phyloP scores from a whole-genome alignment of 2,329 filamentous ascomycete genomes.

The Podosphaera aphanis region DNA sequence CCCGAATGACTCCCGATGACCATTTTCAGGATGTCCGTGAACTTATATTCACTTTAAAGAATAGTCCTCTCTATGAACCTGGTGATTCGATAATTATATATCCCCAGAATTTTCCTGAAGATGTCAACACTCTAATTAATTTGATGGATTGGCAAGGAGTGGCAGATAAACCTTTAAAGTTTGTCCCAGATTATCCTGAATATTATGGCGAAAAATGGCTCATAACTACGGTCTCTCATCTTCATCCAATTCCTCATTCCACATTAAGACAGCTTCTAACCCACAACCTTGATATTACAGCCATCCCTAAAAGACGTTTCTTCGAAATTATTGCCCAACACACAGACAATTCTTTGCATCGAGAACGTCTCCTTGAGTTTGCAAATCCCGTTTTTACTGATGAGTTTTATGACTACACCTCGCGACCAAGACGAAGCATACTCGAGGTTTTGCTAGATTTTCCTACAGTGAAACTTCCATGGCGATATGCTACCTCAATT shows the following conservation, averaged over 20 bases:
- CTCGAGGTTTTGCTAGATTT: conserved; percentile 87
- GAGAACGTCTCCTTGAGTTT: conserved; percentile 65
- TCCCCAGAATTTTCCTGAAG: conserved; percentile 64
- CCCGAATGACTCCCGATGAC: conserved; percentile 44
- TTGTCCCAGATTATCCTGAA: conserved; percentile 18
- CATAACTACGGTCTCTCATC: conserved; percentile 16
- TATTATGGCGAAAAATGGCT: conserved; percentile 13
- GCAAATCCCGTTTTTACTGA: conserved; percentile 57
- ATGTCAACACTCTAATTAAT: conserved; percentile 56
- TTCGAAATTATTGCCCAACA: conserved; percentile 59
- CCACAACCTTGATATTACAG: conserved; percentile 69
- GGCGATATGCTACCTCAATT: conserved; percentile 43
- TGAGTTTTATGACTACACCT: conserved; percentile 90
- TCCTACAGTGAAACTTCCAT: conserved; percentile 58
- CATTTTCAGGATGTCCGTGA: conserved; percentile 94
- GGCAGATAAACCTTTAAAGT: conserved; percentile 44
- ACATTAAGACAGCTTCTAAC: conserved; percentile 52
- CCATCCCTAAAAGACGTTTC: conserved; percentile 72
- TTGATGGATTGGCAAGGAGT: conserved; percentile 56
- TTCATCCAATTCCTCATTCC: conserved; percentile 15
- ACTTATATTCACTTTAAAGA: conserved; percentile 34
- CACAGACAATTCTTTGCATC: conserved; percentile 47
- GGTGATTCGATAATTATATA: conserved; percentile 65
- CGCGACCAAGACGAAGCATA: conserved; percentile 69
- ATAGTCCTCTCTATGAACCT: conserved; percentile 27